Evolutionary conservation across 1,284 basidiomycete genomes (phyloP).

Genomic region (Apiotrichum laibachii): DNA sequence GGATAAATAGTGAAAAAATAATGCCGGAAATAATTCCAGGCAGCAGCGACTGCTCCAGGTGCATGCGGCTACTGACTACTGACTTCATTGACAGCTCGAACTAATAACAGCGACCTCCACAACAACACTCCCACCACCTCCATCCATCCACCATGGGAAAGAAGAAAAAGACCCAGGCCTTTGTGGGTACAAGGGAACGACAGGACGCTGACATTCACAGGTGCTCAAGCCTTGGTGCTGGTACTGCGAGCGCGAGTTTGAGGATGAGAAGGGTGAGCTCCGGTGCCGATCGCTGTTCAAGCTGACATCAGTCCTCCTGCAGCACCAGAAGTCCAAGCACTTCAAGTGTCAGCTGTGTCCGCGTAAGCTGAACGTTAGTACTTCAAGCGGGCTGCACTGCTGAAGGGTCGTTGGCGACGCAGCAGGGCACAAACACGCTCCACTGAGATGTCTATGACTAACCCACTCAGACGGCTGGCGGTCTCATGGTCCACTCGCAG

Average conservation of each 20-base stretch:
- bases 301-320: slow-evolving; percentile 74
- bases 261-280: slow-evolving; percentile 83
- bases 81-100: background rate
- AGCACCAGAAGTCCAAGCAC: slow-evolving; percentile 99
- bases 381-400: too few relatives aligned
- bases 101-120: background rate
- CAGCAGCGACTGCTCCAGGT: too few relatives aligned
- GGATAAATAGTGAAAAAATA: slow-evolving; percentile 19
- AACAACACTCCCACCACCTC: slow-evolving; percentile 1
- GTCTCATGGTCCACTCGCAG: slow-evolving; percentile 96
- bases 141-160: slow-evolving; percentile 45
- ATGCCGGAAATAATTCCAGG: background rate
- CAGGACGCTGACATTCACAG: slow-evolving; percentile 51
- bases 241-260: slow-evolving; percentile 99
- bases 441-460: slow-evolving; percentile 13
- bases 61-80: background rate
- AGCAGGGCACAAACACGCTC: too few relatives aligned
- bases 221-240: slow-evolving; percentile 91
- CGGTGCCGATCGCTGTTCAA: slow-evolving; percentile 6
- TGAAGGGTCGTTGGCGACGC: too few relatives aligned
- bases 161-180: slow-evolving; percentile 49
- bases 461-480: slow-evolving; percentile 67
- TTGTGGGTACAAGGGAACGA: slow-evolving; percentile 33
- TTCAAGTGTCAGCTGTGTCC: slow-evolving; percentile 98
- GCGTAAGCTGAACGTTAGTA: slow-evolving; percentile 70